Conservation (phyloP, 768 basidiomycete species). For the Tylopilus sp. region DNA sequence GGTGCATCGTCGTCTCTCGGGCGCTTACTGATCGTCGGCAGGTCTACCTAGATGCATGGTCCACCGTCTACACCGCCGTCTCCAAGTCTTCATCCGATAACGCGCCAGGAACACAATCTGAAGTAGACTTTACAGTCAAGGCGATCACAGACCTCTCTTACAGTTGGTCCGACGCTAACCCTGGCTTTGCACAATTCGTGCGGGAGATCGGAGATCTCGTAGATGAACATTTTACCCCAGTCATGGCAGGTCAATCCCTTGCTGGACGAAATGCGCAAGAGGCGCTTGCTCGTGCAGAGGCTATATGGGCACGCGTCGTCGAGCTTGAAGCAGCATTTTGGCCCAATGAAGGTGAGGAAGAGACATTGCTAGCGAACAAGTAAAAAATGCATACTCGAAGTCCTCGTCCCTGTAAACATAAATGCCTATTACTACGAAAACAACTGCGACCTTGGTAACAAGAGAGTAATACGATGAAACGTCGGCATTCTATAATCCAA, state of each 20-base stretch:
- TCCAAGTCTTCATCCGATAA: background rate
- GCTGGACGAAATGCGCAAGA: conserved; percentile 6
- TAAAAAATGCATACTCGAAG: background rate
- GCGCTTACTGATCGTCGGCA: conserved; percentile 21
- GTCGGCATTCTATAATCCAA: too few relatives aligned
- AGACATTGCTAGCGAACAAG: background rate
- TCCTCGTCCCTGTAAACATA: background rate
- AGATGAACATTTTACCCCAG: conserved; percentile 35
- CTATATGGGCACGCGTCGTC: conserved; percentile 53
- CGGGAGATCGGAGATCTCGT: conserved; percentile 46
- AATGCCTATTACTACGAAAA: too few relatives aligned
- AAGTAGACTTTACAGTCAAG: conserved; percentile 10
- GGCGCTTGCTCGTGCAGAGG: conserved; percentile 38
- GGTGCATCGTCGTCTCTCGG: background rate
- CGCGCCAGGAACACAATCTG: background rate
- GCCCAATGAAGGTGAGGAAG: conserved; percentile 44
- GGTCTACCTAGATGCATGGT: conserved; percentile 74
- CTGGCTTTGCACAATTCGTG: conserved; percentile 54
- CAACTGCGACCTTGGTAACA: too few relatives aligned
- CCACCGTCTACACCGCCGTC: conserved; percentile 35
- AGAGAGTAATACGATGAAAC: too few relatives aligned
- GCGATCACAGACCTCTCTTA: conserved; percentile 49
- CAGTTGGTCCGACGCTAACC: conserved; percentile 53
- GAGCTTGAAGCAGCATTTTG: conserved; percentile 63
- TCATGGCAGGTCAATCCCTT: conserved; percentile 31